Conservation (phyloP, 345 rosid species). For the Kernera saxatilis region DNA sequence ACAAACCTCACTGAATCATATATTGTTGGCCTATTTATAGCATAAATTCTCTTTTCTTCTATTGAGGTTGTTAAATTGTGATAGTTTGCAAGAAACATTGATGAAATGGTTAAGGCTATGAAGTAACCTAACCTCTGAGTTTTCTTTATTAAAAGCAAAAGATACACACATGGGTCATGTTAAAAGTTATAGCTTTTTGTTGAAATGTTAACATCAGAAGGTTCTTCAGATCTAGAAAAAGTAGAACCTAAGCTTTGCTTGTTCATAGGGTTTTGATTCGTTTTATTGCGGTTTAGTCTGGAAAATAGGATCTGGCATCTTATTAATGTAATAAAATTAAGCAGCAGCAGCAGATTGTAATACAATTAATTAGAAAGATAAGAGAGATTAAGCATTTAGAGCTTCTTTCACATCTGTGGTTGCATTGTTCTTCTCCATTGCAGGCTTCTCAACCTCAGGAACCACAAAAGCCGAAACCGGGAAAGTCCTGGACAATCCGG, state of each 20-base stretch:
- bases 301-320: background rate
- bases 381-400: constrained; percentile 32
- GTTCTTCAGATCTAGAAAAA: constrained; percentile 15
- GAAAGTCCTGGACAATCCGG: constrained; percentile 67
- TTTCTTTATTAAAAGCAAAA: background rate
- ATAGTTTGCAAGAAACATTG: constrained; percentile 2
- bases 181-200: background rate
- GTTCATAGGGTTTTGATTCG: background rate
- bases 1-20: background rate
- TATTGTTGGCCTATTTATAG: constrained; percentile 18
- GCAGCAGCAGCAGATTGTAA: background rate
- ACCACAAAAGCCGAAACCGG: constrained; percentile 59
- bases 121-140: constrained; percentile 1
- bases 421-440: constrained; percentile 17
- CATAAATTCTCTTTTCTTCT: background rate
- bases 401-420: constrained; percentile 25
- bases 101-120: background rate
- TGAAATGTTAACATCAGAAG: constrained; percentile 16
- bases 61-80: background rate
- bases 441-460: constrained; percentile 32
- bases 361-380: constrained; percentile 1
- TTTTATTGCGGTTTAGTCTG: background rate
- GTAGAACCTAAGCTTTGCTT: background rate
- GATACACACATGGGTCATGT: background rate
- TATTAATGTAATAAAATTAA: constrained; percentile 8